Evolutionary conservation across 169 alveolate species (phyloP).

Genomic region (Ichthyophthirius multifiliis): DNA sequence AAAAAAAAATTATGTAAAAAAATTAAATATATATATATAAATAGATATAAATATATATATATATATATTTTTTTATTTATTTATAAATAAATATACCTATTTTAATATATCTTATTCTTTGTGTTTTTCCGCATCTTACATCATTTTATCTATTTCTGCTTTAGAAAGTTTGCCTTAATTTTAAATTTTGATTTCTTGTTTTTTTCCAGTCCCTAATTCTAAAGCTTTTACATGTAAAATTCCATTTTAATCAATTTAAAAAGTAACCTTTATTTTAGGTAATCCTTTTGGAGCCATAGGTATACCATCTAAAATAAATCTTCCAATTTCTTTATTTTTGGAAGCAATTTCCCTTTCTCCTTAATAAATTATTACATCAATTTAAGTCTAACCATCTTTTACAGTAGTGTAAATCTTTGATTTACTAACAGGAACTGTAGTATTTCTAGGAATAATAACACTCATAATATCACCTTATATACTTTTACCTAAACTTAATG

Average conservation of each 20-base stretch:
- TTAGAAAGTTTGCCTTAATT: slow-evolving; percentile 64
- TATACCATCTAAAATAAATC: slow-evolving; percentile 36
- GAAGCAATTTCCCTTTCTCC: slow-evolving; percentile 54
- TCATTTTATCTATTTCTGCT: slow-evolving; percentile 66
- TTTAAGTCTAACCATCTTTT: slow-evolving; percentile 18
- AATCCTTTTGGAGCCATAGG: slow-evolving; percentile 51
- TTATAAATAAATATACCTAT: not conserved
- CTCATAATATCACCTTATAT: slow-evolving; percentile 43
- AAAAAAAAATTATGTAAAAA: too few species aligned
- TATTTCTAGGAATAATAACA: slow-evolving; percentile 43
- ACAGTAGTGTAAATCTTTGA: slow-evolving; percentile 31
- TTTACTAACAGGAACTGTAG: slow-evolving; percentile 30
- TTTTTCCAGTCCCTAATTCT: slow-evolving; percentile 67
- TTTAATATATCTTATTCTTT: slow-evolving; percentile 56
- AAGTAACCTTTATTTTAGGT: slow-evolving; percentile 61
- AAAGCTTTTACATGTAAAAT: slow-evolving; percentile 70
- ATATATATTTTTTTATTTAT: not conserved
- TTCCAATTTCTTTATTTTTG: slow-evolving; percentile 53
- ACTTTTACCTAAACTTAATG: slow-evolving; percentile 55
- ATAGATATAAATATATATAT: not conserved
- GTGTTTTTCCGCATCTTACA: slow-evolving; percentile 64
- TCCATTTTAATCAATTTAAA: slow-evolving; percentile 72
- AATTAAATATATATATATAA: too few species aligned
- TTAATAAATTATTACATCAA: slow-evolving; percentile 51
- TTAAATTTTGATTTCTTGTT: slow-evolving; percentile 60